Base-by-base conservation (phyloP, 805 yeast genomes). In the Groenewaldozyma salmanticensis region DNA sequence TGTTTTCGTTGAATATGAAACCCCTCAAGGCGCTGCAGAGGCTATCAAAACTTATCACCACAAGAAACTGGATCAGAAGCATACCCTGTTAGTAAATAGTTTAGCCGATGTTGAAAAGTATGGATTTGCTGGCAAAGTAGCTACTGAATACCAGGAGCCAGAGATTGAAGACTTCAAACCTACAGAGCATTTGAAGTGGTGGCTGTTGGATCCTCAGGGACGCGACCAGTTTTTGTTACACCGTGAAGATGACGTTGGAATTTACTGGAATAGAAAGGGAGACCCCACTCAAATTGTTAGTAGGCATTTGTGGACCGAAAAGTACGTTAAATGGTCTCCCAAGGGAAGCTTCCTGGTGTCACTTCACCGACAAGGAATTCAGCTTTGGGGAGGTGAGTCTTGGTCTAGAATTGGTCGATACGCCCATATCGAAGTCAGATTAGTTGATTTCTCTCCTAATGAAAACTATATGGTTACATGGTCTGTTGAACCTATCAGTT, bases 21-120 rank as follows among this genome's bases (percentile, higher is more conserved):
- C 74, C 35, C 67, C 74, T 2, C 74, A 72, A 38, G 71, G 70
- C 59, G 96, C 92, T 37, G 77, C 71, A 41, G 76, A 77, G 45
- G 95, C 95, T 36, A 79, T 88, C 54, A 79, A 77, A 59, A 74
- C 75, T 48, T 75, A 84, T 60, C 79, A 90, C 64, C 84, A 87
- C 55, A 88, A 87, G 70, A 87, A 87, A 61, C 74, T 92, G 56
- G 98, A 92, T 67, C 82, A 83, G 50, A 88, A 85, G 63, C 99
- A 92, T 68, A 78, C 94, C 54, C 70, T 92, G 55, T 73, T 75
- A 51, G 83, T 90, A 49, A 92, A 90, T 72, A 79, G 74, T 56
- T 71, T 92, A 58, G 64, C 77, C 29, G 96, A 88, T 55, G 74
- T 88, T 53, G 95, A 84, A 60, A 81, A 77, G 58, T 83, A 69